phyloP scores from a whole-genome alignment of 768 basidiomycete genomes.

The Boletus eberwhitei region DNA sequence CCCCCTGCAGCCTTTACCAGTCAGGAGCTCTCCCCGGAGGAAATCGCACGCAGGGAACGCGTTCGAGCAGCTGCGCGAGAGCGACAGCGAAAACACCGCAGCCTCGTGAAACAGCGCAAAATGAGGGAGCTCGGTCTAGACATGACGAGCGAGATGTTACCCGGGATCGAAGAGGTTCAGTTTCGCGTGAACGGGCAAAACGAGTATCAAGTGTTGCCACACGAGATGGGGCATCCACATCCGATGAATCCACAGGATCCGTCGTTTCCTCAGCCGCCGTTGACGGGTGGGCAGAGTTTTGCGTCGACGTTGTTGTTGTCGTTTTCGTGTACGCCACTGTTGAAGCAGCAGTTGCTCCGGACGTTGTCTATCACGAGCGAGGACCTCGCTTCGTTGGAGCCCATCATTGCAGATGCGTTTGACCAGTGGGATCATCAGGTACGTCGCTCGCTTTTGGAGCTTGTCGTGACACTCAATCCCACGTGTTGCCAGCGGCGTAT shows the following conservation, averaged over 20 bases:
- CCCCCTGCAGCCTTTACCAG: slow-evolving; percentile 25
- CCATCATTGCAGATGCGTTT: slow-evolving; percentile 79
- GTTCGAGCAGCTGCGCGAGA: slow-evolving; percentile 76
- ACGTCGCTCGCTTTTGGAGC: slow-evolving; percentile 18
- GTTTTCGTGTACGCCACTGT: slow-evolving; percentile 67
- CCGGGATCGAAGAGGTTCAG: slow-evolving; percentile 62
- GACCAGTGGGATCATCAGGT: slow-evolving; percentile 86
- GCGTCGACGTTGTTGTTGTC: slow-evolving; percentile 75
- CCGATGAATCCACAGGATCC: slow-evolving; percentile 48
- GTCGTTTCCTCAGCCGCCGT: slow-evolving; percentile 53
- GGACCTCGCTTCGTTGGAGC: slow-evolving; percentile 74
- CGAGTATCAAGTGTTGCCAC: slow-evolving; percentile 37
- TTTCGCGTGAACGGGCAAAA: slow-evolving; percentile 52
- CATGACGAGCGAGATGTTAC: slow-evolving; percentile 71
- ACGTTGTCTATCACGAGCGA: slow-evolving; percentile 74
- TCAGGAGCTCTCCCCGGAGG: slow-evolving; percentile 54
- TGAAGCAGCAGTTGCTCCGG: slow-evolving; percentile 74
- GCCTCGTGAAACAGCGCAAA: slow-evolving; percentile 73
- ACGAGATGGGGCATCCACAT: slow-evolving; percentile 33
- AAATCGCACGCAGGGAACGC: slow-evolving; percentile 62
- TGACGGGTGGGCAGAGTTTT: slow-evolving; percentile 69
- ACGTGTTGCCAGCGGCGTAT: slow-evolving; percentile 38
- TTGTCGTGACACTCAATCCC: neutral
- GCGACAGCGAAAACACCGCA: slow-evolving; percentile 79
- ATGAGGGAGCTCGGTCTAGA: slow-evolving; percentile 80